Percentiles rank a stretch among this genome's conserved stretches.
Evolutionary conservation across 2,329 filamentous ascomycete species (phyloP).

Genomic region (Exophiala alcalophila): DNA sequence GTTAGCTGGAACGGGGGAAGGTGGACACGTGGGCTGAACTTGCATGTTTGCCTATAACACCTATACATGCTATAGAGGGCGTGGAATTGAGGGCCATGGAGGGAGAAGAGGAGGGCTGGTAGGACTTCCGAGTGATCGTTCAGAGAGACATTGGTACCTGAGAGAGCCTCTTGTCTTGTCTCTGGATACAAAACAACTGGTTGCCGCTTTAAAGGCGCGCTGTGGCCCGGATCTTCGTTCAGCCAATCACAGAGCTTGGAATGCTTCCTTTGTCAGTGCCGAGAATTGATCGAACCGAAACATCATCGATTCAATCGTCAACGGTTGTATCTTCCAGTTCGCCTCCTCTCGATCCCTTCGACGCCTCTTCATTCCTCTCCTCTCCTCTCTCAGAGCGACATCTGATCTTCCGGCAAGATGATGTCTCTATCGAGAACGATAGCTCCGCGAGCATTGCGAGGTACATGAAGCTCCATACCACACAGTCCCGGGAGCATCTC

Average conservation of each 20-base stretch:
- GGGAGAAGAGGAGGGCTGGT: too few relatives aligned
- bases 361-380: conserved; percentile 23
- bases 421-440: conserved; percentile 51
- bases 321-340: too few relatives aligned
- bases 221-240: too few relatives aligned
- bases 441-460: conserved; percentile 55
- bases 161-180: too few relatives aligned
- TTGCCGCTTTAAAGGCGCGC: too few relatives aligned
- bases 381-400: conserved; percentile 10
- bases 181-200: too few relatives aligned
- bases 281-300: conserved; percentile 2
- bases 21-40: conserved; percentile 29
- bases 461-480: conserved; percentile 38
- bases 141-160: too few relatives aligned
- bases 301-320: conserved; percentile 20
- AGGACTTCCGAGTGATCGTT: too few relatives aligned
- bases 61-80: conserved; percentile 87
- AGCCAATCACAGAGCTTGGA: conserved; percentile 23
- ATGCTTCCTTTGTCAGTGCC: conserved; percentile 9
- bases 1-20: neutral
- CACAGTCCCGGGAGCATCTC: neutral
- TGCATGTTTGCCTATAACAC: conserved; percentile 91
- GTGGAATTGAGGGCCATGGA: conserved; percentile 33
- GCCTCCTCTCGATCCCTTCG: conserved; percentile 6
- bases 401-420: conserved; percentile 39